A percentile compares a stretch with the other conserved stretches of the same genome.
phyloP scores from a whole-genome alignment of 805 yeast species.

The Starmera dryadoides region DNA sequence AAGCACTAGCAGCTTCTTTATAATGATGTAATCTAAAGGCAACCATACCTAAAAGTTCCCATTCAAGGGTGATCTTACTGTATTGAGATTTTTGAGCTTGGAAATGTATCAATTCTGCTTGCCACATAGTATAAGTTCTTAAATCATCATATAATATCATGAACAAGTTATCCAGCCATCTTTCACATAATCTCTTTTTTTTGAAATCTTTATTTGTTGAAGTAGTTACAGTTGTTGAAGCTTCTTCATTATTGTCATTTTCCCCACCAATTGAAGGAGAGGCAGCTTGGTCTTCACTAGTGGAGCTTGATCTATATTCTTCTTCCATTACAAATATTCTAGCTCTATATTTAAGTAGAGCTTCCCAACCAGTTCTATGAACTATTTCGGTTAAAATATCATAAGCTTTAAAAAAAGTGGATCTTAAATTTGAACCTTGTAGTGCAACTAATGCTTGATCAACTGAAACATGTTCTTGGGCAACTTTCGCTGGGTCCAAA shows the following conservation, averaged over 20 bases:
- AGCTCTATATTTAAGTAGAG: constrained; percentile 49
- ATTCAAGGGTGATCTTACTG: constrained; percentile 73
- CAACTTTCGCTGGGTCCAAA: constrained; percentile 57
- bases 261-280: constrained; percentile 1
- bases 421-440: constrained; percentile 63
- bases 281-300: constrained; percentile 2
- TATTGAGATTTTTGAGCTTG: constrained; percentile 81
- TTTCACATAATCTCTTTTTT: constrained; percentile 60
- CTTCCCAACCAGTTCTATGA: constrained; percentile 69
- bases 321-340: constrained; percentile 64
- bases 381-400: constrained; percentile 57
- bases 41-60: constrained; percentile 87
- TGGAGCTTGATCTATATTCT: constrained; percentile 37
- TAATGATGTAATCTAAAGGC: constrained; percentile 80
- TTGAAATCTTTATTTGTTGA: constrained; percentile 37
- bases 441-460: constrained; percentile 55
- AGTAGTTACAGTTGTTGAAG: no score
- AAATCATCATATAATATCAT: constrained; percentile 68
- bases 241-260: no score
- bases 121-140: constrained; percentile 85
- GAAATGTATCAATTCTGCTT: constrained; percentile 82
- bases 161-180: constrained; percentile 68
- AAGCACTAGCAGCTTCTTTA: constrained; percentile 85
- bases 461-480: constrained; percentile 55
- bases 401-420: constrained; percentile 52